Evolutionary conservation across 192 early-diverging fungal genomes (phyloP).

Genomic region (Pecoramyces ruminantium): DNA sequence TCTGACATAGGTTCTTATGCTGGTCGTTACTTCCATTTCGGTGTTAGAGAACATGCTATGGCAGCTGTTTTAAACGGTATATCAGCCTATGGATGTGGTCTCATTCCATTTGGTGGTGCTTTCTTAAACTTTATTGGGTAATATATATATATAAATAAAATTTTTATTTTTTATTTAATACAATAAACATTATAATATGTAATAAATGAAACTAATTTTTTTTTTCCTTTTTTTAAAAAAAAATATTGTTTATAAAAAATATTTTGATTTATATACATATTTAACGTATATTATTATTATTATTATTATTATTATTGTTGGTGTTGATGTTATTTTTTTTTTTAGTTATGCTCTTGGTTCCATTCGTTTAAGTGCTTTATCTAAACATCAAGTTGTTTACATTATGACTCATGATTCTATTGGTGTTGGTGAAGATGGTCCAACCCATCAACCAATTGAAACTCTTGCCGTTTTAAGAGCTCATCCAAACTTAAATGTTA

Average conservation of each 20-base stretch:
- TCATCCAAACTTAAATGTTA: conserved; percentile 68
- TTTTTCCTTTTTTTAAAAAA: not conserved
- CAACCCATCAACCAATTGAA: conserved; percentile 97
- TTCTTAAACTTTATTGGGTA: no score
- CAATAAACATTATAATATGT: conserved; percentile 41
- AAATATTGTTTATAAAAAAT: not conserved
- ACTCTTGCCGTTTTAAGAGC: conserved; percentile 76
- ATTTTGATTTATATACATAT: no score
- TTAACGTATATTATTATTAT: no score
- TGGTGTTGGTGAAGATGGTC: conserved; percentile 95
- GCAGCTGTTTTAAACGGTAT: conserved; percentile 85
- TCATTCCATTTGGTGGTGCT: conserved; percentile 70
- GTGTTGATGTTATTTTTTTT: conserved; percentile 17
- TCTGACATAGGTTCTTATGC: conserved; percentile 32
- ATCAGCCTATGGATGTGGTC: conserved; percentile 60
- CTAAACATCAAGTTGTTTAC: conserved; percentile 78
- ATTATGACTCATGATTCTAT: conserved; percentile 99
- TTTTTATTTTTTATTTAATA: conserved; percentile 37
- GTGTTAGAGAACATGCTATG: conserved; percentile 98
- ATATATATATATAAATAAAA: no score
- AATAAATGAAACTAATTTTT: no score
- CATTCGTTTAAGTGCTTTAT: conserved; percentile 74
- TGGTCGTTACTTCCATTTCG: conserved; percentile 83
- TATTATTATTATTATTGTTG: no score
- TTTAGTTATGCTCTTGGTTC: conserved; percentile 57